phyloP scores from a whole-genome alignment of 768 basidiomycete species.

The Gelatoporia subvermispora region DNA sequence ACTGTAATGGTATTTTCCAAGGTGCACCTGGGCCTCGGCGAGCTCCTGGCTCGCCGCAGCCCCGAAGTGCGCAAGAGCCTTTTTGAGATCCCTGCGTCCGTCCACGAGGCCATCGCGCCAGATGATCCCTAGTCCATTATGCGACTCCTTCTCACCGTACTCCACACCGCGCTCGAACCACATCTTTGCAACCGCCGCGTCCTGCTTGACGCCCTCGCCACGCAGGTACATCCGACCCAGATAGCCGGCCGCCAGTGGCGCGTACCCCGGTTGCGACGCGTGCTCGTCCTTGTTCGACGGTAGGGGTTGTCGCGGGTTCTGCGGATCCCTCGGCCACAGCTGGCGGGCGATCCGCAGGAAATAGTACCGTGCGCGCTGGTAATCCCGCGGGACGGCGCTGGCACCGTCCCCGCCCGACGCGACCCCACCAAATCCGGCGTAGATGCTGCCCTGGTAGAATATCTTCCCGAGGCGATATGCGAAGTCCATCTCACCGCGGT shows the following conservation, averaged over 20 bases:
- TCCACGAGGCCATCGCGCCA: slow-evolving; percentile 82
- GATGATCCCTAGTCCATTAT: slow-evolving; percentile 89
- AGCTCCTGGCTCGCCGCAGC: slow-evolving; percentile 83
- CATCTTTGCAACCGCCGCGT: slow-evolving; percentile 73
- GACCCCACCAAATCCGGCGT: slow-evolving; percentile 71
- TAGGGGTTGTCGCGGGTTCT: slow-evolving; percentile 39
- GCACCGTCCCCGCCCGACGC: slow-evolving; percentile 90
- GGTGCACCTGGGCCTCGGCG: slow-evolving; percentile 87
- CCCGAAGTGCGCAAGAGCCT: slow-evolving; percentile 63
- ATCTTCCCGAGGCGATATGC: slow-evolving; percentile 93
- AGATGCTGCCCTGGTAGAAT: slow-evolving; percentile 94
- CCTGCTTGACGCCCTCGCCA: slow-evolving; percentile 84
- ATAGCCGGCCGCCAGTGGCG: slow-evolving; percentile 80
- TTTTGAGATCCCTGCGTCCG: slow-evolving; percentile 56
- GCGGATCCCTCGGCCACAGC: slow-evolving; percentile 83
- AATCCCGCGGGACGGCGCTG: slow-evolving; percentile 81
- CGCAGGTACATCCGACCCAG: slow-evolving; percentile 91
- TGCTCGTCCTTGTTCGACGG: slow-evolving; percentile 20
- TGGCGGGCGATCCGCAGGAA: slow-evolving; percentile 80
- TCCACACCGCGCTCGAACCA: slow-evolving; percentile 91
- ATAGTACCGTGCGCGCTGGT: slow-evolving; percentile 69
- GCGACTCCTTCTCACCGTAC: slow-evolving; percentile 80
- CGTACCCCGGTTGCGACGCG: slow-evolving; percentile 41
- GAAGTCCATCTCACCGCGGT: slow-evolving; percentile 84
- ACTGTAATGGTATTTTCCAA: slow-evolving; percentile 79